Base-by-base conservation (phyloP, 2,329 filamentous ascomycete genomes). In the Elsinoe fawcettii region DNA sequence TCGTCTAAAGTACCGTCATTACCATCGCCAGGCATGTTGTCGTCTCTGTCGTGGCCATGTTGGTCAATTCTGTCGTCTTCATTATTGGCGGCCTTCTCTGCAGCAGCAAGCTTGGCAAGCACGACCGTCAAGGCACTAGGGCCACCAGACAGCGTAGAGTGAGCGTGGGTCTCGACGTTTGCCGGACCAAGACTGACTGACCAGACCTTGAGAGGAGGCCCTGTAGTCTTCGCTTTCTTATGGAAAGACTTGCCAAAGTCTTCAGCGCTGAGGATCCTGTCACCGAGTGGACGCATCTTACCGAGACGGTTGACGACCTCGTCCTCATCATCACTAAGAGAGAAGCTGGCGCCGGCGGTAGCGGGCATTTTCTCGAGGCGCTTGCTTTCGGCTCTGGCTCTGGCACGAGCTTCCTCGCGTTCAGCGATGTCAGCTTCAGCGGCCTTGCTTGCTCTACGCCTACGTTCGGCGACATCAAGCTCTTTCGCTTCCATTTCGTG, bases 401-500 rank as follows among this genome's bases (percentile, higher is more conserved):
- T 37, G 7, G 14, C 12, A 14, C 32, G 30, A 25, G 49, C 49
- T 16, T 5, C 46, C 23, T 18, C 16, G 18, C 32, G 25, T 6
- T 37, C 32, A 16, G 30, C 49, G 18, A 53, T 22, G 14, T 37
- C 49, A 37, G 20, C 32, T 16, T 36, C 49, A 5, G 49, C 49
- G 32, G 30, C 30, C 20, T 36, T 39, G 14, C 49, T 39, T 7
- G 34, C 49, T 20, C 32, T 53, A 20, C 16, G 16, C 16, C 49
- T 36, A 32, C 49, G 49, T 5, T 37, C 32, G 9, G 34, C 20
- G 14, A 53, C 16, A 16, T 53, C 49, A 7, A 18, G 30, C 20
- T 53, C 66, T 2, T 83, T 73, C 43, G 90, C 78, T 2, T 74
- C 73, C 9, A 96, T 74, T 51, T 82, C 78, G 72, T 96, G 96